phyloP scores from a whole-genome alignment of 2,329 filamentous ascomycete species.

The Colletotrichum euphorbiae region DNA sequence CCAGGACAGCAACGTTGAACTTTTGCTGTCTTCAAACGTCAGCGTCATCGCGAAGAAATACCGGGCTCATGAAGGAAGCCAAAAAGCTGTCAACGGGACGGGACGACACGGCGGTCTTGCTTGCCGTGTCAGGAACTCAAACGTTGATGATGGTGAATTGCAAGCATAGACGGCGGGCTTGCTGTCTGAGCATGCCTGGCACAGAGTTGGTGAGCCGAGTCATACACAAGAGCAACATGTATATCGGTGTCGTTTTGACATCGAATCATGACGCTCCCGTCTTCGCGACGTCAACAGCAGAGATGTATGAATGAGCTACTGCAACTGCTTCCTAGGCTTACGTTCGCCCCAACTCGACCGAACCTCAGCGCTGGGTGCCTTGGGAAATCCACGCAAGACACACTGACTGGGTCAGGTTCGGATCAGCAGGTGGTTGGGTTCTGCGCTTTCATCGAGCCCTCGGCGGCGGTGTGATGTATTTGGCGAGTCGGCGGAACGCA shows the following conservation, averaged over 20 bases:
- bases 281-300: background rate
- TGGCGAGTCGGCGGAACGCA: background rate
- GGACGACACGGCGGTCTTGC: background rate
- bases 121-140: background rate
- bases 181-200: background rate
- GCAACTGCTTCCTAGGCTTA: background rate
- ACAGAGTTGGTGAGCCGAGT: background rate
- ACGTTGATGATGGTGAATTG: too few species aligned
- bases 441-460: background rate
- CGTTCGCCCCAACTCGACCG: slow-evolving; percentile 12
- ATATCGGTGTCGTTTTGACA: background rate
- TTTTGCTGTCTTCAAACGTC: background rate
- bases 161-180: background rate
- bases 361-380: slow-evolving; percentile 1
- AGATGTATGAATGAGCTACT: slow-evolving; percentile 16
- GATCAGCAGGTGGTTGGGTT: background rate
- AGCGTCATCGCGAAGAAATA: background rate
- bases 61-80: too few species aligned
- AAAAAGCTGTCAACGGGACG: background rate
- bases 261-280: slow-evolving; percentile 3
- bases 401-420: background rate
- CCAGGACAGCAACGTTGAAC: background rate
- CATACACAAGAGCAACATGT: background rate
- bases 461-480: slow-evolving; percentile 6
- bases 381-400: background rate